Conservation (phyloP, 495 filamentous ascomycete genomes). For the Podospora appendiculata region DNA sequence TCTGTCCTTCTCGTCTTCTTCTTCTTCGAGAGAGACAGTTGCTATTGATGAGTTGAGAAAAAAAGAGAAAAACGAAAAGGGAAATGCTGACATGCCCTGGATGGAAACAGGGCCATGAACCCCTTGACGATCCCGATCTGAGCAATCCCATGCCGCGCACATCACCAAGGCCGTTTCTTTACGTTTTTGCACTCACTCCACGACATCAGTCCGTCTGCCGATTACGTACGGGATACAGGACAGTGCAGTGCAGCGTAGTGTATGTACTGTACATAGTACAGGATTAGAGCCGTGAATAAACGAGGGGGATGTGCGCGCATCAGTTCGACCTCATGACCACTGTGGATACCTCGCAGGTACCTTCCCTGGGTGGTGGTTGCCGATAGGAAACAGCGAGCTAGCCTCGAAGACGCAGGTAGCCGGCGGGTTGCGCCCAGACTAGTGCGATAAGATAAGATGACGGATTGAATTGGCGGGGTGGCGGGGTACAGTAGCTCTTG, state of each 20-base stretch:
- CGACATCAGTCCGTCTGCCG: too few relatives aligned
- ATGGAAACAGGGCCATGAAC: slow-evolving; percentile 27
- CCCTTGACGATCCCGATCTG: slow-evolving; percentile 38
- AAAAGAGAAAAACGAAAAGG: neutral
- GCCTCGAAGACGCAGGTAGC: neutral
- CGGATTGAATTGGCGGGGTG: neutral
- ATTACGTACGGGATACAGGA: too few relatives aligned
- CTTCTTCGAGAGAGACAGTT: too few relatives aligned
- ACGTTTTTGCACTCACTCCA: too few relatives aligned
- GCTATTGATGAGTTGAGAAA: neutral
- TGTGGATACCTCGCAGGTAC: neutral
- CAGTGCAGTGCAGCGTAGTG: too few relatives aligned
- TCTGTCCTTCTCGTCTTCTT: neutral
- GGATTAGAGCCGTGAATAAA: neutral
- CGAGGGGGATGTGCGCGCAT: neutral
- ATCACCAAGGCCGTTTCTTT: too few relatives aligned
- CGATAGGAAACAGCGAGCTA: neutral
- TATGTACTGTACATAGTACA: neutral
- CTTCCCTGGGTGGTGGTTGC: too few relatives aligned
- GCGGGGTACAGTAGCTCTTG: slow-evolving; percentile 8
- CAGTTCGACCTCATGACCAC: neutral
- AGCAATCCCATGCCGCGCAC: slow-evolving; percentile 1
- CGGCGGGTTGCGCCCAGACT: neutral
- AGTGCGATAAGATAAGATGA: slow-evolving; percentile 7
- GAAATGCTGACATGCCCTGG: neutral